Base-by-base conservation (phyloP, 495 filamentous ascomycete genomes). In the Haplographium delicatum region DNA sequence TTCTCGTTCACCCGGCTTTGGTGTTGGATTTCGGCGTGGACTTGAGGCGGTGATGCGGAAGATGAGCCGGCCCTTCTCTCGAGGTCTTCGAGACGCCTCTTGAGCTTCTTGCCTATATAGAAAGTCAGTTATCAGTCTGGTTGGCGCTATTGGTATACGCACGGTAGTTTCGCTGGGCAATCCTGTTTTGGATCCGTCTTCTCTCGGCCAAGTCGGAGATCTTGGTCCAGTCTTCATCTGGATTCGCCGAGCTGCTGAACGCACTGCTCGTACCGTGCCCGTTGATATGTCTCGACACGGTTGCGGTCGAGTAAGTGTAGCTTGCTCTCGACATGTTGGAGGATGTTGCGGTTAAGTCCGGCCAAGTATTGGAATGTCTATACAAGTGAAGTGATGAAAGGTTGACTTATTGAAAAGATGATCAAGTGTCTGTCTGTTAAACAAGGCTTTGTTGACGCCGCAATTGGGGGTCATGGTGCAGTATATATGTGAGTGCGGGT, bases 211-310 rank as follows among this genome's bases (percentile, higher is more conserved):
- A 79, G 65, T 97, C 91, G 37, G 93, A 96, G 69, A 97, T 96
- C 80, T 97, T 93, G 63, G 91, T 97, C 91, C 91, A 97, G 73
- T 97, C 91, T 70, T 97, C 91, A 58, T 95, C 91, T 47, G 93
- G 90, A 68, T 96, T 93, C 59, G 93, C 94, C 53, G 87, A 93
- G 57, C 86, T 85, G 72, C 90, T 95, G 79, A 96, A 96, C 55
- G 94, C 93, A 66, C 89, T 95, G 72, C 91, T 94, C 37, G 89
- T 94, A 54, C 81, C 83, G 63, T 89, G 84, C 48, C 63, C 75
- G 15, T 78, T 74, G 56, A 79, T 81, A 56, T 83, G 81, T 54
- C 83, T 80, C 35, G 86, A 44, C 23, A 50, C 44, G 23, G 57
- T 13, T 15, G 65, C 60, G 1, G 68, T 62, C 51, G 68, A 57